Conservation (phyloP, 2,329 filamentous ascomycete genomes). For the Cercospora sesami region DNA sequence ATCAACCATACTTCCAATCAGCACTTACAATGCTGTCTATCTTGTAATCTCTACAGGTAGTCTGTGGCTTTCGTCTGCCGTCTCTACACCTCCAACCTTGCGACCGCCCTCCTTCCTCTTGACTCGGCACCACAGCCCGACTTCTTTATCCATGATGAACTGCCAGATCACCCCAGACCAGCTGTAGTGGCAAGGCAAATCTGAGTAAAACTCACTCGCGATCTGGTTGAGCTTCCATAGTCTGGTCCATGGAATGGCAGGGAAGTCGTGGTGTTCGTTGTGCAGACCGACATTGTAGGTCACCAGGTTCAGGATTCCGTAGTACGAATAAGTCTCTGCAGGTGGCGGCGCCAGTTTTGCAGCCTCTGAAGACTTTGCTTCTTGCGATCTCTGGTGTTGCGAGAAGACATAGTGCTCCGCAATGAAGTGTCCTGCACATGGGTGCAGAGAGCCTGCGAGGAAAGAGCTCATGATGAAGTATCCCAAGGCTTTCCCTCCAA, state of each 20-base stretch:
- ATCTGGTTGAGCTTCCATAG: constrained; percentile 75
- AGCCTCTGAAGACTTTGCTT: constrained; percentile 46
- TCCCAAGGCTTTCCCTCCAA: constrained; percentile 65
- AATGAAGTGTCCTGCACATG: constrained; percentile 96
- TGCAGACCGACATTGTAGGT: constrained; percentile 98
- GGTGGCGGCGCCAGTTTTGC: constrained; percentile 51
- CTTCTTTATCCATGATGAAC: constrained; percentile 86
- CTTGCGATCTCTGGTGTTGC: constrained; percentile 51
- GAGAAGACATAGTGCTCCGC: constrained; percentile 76
- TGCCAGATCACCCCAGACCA: constrained; percentile 95
- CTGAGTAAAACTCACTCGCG: constrained; percentile 87
- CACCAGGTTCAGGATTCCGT: constrained; percentile 84
- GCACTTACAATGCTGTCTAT: constrained; percentile 2
- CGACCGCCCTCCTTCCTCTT: constrained; percentile 81
- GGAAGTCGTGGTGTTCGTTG: constrained; percentile 99
- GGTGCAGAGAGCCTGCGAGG: constrained; percentile 89
- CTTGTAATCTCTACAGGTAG: constrained; percentile 23
- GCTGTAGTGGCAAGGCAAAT: constrained; percentile 80
- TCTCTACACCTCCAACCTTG: constrained; percentile 50
- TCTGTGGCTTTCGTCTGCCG: constrained; percentile 14
- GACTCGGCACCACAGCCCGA: constrained; percentile 87
- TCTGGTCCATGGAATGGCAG: constrained; percentile 90
- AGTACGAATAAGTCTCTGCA: constrained; percentile 96
- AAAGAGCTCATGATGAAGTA: constrained; percentile 91
- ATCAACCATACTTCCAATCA: neutral